Evolutionary conservation across 345 rosid genomes (phyloP).

Genomic region (Eucalyptus dawsonii): DNA sequence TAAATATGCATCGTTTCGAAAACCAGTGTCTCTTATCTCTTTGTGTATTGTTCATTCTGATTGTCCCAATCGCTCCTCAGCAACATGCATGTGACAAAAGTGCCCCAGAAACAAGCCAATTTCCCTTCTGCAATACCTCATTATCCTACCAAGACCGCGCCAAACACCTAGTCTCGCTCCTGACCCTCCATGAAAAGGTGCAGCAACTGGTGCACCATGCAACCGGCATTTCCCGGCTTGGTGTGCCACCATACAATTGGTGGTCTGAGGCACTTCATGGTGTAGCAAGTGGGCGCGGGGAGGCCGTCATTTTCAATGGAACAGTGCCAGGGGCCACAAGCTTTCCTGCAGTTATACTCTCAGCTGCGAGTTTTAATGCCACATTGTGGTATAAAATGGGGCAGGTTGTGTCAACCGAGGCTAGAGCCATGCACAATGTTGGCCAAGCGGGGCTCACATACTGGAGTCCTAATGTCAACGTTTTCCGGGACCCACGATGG

Average conservation of each 20-base stretch:
- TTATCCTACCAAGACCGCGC: slow-evolving; percentile 13
- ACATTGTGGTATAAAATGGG: slow-evolving; percentile 21
- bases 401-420: slow-evolving; percentile 31
- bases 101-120: slow-evolving; percentile 10
- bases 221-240: slow-evolving; percentile 4
- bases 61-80: slow-evolving; percentile 1
- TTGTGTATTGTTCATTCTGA: background rate
- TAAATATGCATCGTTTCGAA: background rate
- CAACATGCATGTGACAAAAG: slow-evolving; percentile 29
- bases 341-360: slow-evolving; percentile 22
- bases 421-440: slow-evolving; percentile 31
- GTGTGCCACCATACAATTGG: slow-evolving; percentile 22
- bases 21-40: background rate
- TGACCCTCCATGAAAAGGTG: slow-evolving; percentile 18
- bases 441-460: slow-evolving; percentile 25
- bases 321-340: slow-evolving; percentile 20
- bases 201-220: slow-evolving; percentile 9
- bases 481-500: slow-evolving; percentile 43
- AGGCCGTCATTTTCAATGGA: slow-evolving; percentile 14
- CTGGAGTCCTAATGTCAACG: slow-evolving; percentile 53
- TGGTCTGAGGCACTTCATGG: slow-evolving; percentile 40
- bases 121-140: slow-evolving; percentile 10
- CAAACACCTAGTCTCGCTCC: slow-evolving; percentile 7
- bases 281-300: slow-evolving; percentile 10
- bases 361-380: slow-evolving; percentile 17